Conservation (phyloP, 73 alveolate genomes). For the Tetrahymena malaccensis region DNA sequence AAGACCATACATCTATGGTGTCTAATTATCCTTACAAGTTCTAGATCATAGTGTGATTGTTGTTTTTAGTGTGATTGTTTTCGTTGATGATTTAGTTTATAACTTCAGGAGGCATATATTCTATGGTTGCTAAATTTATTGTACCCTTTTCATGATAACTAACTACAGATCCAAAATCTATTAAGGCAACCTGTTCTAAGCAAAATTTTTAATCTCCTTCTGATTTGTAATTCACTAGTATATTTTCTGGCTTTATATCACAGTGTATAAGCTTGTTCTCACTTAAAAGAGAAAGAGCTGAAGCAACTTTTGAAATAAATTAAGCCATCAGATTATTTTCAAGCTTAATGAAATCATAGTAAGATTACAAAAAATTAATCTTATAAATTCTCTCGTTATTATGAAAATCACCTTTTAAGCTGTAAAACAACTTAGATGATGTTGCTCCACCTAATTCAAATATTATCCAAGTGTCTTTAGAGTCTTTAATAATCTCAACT, state of each 20-base stretch:
- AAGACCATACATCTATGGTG: conserved; percentile 51
- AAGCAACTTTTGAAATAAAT: conserved; percentile 21
- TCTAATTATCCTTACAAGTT: conserved; percentile 12
- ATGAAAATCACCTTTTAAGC: conserved; percentile 55
- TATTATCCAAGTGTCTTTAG: conserved; percentile 57
- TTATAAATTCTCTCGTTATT: conserved; percentile 57
- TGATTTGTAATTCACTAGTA: background rate
- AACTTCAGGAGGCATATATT: background rate
- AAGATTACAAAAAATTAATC: conserved; percentile 8
- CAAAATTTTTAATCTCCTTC: background rate
- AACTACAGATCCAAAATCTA: conserved; percentile 58
- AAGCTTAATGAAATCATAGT: conserved; percentile 12
- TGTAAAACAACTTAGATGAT: conserved; percentile 42
- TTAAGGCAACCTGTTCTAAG: conserved; percentile 19
- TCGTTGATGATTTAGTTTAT: background rate
- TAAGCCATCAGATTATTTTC: conserved; percentile 14
- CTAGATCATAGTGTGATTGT: background rate
- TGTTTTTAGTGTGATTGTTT: background rate
- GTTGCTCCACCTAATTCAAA: conserved; percentile 50
- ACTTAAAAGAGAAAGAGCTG: conserved; percentile 36
- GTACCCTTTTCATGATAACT: background rate
- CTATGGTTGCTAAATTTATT: background rate
- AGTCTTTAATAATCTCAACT: conserved; percentile 40
- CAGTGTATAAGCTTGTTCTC: conserved; percentile 49
- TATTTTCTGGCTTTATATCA: conserved; percentile 62